phyloP scores from a whole-genome alignment of 31 red algal species.

The Bonnemaisonia californica region DNA sequence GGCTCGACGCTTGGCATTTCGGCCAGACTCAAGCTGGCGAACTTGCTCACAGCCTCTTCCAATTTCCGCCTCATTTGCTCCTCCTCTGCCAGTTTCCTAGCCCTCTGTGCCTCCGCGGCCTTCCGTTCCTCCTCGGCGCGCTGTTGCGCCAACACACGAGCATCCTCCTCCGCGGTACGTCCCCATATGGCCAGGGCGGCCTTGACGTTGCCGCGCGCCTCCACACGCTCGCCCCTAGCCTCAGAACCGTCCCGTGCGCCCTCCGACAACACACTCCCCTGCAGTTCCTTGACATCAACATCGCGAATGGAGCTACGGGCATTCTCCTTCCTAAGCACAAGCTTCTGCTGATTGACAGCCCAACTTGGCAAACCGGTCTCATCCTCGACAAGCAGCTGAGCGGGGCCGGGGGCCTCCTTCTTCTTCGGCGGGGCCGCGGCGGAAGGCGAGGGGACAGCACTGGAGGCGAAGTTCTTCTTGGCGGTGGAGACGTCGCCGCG shows the following conservation, averaged over 20 bases:
- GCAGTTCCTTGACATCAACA: conserved; percentile 61
- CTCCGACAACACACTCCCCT: conserved; percentile 51
- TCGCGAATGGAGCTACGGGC: conserved; percentile 51
- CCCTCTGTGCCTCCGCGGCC: conserved; percentile 17
- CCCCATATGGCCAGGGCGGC: conserved; percentile 75
- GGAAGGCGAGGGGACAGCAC: conserved; percentile 1
- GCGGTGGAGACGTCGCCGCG: conserved; percentile 49
- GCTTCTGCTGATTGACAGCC: conserved; percentile 71
- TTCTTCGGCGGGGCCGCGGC: neutral
- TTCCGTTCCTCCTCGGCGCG: conserved; percentile 41
- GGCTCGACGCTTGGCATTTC: conserved; percentile 45
- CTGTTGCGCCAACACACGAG: conserved; percentile 33
- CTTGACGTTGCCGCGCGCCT: conserved; percentile 57
- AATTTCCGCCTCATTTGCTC: conserved; percentile 30
- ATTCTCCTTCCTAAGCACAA: conserved; percentile 73
- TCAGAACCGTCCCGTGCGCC: conserved; percentile 43
- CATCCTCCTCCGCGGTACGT: conserved; percentile 63
- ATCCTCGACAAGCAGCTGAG: conserved; percentile 55
- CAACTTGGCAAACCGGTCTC: conserved; percentile 68
- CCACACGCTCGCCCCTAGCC: conserved; percentile 31
- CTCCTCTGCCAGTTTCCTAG: conserved; percentile 43
- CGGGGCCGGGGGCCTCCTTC: neutral
- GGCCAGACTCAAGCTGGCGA: conserved; percentile 24
- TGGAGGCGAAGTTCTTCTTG: conserved; percentile 45
- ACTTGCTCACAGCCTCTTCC: conserved; percentile 42